phyloP scores from a whole-genome alignment of 2,329 filamentous ascomycete genomes.

The Grosmannia penicillata region DNA sequence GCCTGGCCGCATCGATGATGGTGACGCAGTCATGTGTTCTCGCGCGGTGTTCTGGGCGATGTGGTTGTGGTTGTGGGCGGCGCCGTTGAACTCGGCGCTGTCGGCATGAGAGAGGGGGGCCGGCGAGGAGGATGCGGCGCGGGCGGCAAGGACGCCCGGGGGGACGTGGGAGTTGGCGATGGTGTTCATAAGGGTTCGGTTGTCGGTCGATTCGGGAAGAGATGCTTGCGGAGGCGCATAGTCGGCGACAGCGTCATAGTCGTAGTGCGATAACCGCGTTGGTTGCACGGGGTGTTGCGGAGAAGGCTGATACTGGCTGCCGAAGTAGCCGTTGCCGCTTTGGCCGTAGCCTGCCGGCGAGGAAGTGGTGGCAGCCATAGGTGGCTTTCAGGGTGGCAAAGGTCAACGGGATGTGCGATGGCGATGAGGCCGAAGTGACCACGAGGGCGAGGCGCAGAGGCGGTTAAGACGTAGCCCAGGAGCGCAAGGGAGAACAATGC shows the following conservation, averaged over 20 bases:
- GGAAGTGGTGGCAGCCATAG: background rate
- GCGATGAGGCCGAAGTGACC: no score
- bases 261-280: background rate
- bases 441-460: no score
- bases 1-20: background rate
- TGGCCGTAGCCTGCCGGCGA: background rate
- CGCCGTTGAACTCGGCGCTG: constrained; percentile 8
- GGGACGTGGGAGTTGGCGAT: constrained; percentile 19
- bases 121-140: constrained; percentile 4
- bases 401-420: no score
- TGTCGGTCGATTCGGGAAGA: constrained; percentile 14
- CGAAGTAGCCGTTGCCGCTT: constrained; percentile 15
- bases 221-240: background rate
- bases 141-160: constrained; percentile 13
- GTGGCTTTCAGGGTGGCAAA: no score
- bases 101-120: constrained; percentile 11
- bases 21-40: background rate
- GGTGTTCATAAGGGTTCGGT: constrained; percentile 22
- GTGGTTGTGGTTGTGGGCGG: constrained; percentile 4
- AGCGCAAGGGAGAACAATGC: no score
- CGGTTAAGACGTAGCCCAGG: no score
- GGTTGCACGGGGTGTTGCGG: constrained; percentile 8
- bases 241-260: no score
- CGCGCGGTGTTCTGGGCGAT: constrained; percentile 4
- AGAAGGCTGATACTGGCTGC: constrained; percentile 11